Conservation (phyloP, 1,284 basidiomycete genomes). For the Thecaphora frezii region DNA sequence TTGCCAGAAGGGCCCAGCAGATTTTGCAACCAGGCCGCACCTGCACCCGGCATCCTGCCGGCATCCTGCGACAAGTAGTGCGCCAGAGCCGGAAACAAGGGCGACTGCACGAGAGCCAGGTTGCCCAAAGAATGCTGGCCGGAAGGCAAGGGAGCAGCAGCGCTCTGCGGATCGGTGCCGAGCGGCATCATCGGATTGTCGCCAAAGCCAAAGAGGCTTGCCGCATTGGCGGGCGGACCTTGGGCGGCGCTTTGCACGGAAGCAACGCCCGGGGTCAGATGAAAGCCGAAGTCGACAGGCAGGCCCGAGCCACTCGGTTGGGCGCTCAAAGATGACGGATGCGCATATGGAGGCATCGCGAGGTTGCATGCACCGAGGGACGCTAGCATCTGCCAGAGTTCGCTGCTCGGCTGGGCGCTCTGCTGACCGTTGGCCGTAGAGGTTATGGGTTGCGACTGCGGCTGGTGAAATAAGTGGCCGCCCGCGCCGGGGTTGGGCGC, state of each 20-base stretch:
- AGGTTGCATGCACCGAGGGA: too few relatives aligned
- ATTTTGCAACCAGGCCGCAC: neutral
- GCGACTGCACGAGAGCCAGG: neutral
- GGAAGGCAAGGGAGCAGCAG: neutral
- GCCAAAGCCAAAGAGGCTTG: neutral
- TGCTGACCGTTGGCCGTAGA: neutral
- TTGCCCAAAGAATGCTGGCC: neutral
- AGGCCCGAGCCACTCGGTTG: too few relatives aligned
- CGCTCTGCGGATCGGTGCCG: neutral
- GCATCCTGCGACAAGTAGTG: neutral
- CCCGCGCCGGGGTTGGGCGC: slow-evolving; percentile 14
- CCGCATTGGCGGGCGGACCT: slow-evolving; percentile 7
- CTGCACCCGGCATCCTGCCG: slow-evolving; percentile 8
- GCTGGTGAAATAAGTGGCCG: slow-evolving; percentile 5
- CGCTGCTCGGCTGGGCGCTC: too few relatives aligned
- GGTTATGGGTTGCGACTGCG: neutral
- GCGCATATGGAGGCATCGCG: too few relatives aligned
- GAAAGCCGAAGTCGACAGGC: too few relatives aligned
- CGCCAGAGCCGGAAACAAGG: neutral
- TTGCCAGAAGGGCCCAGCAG: too few relatives aligned
- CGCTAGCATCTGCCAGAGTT: too few relatives aligned
- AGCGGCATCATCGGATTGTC: neutral
- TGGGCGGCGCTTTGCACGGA: too few relatives aligned
- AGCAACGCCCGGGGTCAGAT: too few relatives aligned
- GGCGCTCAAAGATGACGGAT: too few relatives aligned